Conservation (phyloP, 345 rosid genomes). For the Brassica nigra region DNA sequence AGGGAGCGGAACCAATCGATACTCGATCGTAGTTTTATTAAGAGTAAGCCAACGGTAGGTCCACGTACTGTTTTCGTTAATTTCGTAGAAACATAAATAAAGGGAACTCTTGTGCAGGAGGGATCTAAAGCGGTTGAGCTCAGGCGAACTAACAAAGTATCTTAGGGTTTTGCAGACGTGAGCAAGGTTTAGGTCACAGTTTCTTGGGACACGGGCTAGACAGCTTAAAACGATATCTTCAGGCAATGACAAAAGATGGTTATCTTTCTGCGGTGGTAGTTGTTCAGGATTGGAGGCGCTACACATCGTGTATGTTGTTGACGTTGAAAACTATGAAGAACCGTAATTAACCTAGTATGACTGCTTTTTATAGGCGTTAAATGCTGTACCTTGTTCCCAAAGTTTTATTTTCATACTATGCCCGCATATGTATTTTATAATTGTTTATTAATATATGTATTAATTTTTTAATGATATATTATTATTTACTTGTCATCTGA, state of each 20-base stretch:
- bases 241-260: slow-evolving; percentile 42
- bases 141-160: slow-evolving; percentile 54
- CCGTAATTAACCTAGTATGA: neutral
- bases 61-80: neutral
- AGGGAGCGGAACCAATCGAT: slow-evolving; percentile 35
- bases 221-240: slow-evolving; percentile 60
- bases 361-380: too few relatives aligned
- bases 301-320: neutral
- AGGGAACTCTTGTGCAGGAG: slow-evolving; percentile 52
- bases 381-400: too few relatives aligned
- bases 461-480: too few relatives aligned
- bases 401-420: too few relatives aligned
- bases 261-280: neutral
- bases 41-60: neutral
- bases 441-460: too few relatives aligned
- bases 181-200: slow-evolving; percentile 51
- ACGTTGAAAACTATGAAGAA: neutral
- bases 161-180: slow-evolving; percentile 58
- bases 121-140: slow-evolving; percentile 53
- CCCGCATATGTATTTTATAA: too few relatives aligned
- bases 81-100: slow-evolving; percentile 31
- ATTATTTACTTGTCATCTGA: too few relatives aligned
- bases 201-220: slow-evolving; percentile 61
- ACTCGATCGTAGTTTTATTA: neutral
- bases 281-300: neutral